Conservation (phyloP, 192 early-diverging fungal genomes). For the Lobosporangium transversale region DNA sequence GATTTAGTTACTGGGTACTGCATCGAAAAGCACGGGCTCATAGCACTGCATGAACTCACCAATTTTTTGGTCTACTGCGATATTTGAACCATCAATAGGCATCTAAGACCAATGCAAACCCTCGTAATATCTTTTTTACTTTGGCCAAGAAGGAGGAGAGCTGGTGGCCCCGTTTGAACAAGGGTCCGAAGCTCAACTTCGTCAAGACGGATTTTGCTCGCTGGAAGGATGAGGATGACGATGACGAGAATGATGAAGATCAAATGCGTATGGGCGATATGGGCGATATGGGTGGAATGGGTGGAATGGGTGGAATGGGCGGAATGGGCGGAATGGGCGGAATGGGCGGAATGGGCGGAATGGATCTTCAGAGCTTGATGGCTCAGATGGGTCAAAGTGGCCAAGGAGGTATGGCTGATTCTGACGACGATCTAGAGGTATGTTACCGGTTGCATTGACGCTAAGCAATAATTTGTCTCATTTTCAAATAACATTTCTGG, state of each 20-base stretch:
- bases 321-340: slow-evolving; percentile 57
- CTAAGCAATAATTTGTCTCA: background rate
- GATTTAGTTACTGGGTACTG: too few species aligned
- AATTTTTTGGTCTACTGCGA: too few species aligned
- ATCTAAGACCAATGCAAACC: slow-evolving; percentile 72
- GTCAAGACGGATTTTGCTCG: slow-evolving; percentile 91
- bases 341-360: slow-evolving; percentile 32
- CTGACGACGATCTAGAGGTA: slow-evolving; percentile 17
- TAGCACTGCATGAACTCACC: too few species aligned
- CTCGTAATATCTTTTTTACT: slow-evolving; percentile 72
- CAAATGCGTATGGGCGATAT: slow-evolving; percentile 63
- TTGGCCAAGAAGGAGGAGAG: slow-evolving; percentile 77
- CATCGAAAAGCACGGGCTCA: too few species aligned
- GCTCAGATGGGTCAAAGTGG: slow-evolving; percentile 28
- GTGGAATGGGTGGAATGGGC: slow-evolving; percentile 66
- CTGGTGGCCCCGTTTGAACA: slow-evolving; percentile 90
- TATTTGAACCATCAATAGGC: too few species aligned
- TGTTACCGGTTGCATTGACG: background rate
- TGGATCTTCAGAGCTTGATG: slow-evolving; percentile 27
- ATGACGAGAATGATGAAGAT: slow-evolving; percentile 54
- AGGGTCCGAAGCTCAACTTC: slow-evolving; percentile 74
- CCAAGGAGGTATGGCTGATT: slow-evolving; percentile 18
- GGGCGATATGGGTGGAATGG: slow-evolving; percentile 75
- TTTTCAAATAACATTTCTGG: background rate
- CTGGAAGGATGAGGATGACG: slow-evolving; percentile 97